A percentile compares a stretch with the other conserved stretches of the same genome.
Evolutionary conservation across 257 asterid species (phyloP).

Genomic region (Echites panduratus): DNA sequence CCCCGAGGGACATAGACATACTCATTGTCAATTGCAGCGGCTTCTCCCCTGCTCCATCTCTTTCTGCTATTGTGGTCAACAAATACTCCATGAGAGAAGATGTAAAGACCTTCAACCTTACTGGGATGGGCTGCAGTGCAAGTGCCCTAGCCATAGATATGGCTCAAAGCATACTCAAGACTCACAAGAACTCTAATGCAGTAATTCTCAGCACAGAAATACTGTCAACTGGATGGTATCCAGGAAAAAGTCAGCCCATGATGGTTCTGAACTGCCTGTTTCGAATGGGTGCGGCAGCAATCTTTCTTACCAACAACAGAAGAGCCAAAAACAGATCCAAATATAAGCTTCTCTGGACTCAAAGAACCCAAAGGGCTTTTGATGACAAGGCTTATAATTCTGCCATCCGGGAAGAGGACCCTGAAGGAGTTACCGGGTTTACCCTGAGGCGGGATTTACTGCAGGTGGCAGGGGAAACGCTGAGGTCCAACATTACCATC

Average conservation of each 20-base stretch:
- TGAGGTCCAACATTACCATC: constrained; percentile 43
- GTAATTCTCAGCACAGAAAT: constrained; percentile 76
- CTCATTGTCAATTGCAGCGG: constrained; percentile 91
- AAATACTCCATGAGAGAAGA: constrained; percentile 49
- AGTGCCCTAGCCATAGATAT: constrained; percentile 66
- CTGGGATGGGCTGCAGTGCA: constrained; percentile 95
- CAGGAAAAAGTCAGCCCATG: constrained; percentile 55
- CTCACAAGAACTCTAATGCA: constrained; percentile 41
- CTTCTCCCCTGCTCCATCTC: constrained; percentile 76
- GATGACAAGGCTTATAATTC: constrained; percentile 61
- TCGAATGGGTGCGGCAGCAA: constrained; percentile 69
- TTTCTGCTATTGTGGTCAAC: constrained; percentile 50
- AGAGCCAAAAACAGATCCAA: constrained; percentile 35
- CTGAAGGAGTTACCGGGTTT: constrained; percentile 67
- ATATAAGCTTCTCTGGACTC: constrained; percentile 43
- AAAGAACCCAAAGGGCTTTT: constrained; percentile 61
- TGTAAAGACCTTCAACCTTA: constrained; percentile 50
- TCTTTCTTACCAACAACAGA: constrained; percentile 46
- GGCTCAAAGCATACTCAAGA: constrained; percentile 48
- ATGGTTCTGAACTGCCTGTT: constrained; percentile 68
- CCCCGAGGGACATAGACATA: constrained; percentile 46
- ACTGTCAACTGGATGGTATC: constrained; percentile 76
- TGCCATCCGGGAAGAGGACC: constrained; percentile 69
- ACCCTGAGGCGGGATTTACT: constrained; percentile 47
- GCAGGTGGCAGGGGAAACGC: constrained; percentile 71